phyloP scores from a whole-genome alignment of 2,329 filamentous ascomycete species.

The Fusarium neocosmosporiellum region DNA sequence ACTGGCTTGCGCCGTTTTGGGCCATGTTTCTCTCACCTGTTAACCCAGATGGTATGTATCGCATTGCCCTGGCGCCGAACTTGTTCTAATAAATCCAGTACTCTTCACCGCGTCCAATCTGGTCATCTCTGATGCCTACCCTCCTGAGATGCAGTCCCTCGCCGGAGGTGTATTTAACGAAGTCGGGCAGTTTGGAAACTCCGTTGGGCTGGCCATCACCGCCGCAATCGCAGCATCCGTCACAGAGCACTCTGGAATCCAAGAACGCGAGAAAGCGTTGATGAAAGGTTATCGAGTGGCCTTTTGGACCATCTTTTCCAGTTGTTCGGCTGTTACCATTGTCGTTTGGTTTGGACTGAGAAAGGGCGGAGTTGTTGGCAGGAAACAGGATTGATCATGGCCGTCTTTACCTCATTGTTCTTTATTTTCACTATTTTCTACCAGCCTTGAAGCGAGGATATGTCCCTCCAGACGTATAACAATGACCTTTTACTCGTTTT shows the following conservation, averaged over 20 bases:
- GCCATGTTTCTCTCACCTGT: slow-evolving; percentile 58
- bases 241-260: slow-evolving; percentile 51
- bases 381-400: slow-evolving; percentile 53
- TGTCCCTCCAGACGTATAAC: too few species aligned
- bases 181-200: slow-evolving; percentile 66
- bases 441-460: too few species aligned
- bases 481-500: too few species aligned
- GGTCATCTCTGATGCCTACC: slow-evolving; percentile 66
- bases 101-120: slow-evolving; percentile 67
- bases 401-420: too few species aligned
- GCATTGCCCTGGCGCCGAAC: neutral
- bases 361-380: slow-evolving; percentile 60
- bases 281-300: slow-evolving; percentile 64
- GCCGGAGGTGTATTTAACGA: slow-evolving; percentile 72
- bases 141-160: slow-evolving; percentile 64
- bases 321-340: slow-evolving; percentile 50
- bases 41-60: slow-evolving; percentile 52
- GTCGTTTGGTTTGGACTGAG: slow-evolving; percentile 53
- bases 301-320: slow-evolving; percentile 64
- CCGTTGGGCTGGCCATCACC: slow-evolving; percentile 62
- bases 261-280: slow-evolving; percentile 47
- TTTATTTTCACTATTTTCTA: too few species aligned
- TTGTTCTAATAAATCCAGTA: slow-evolving; percentile 42
- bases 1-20: slow-evolving; percentile 61
- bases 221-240: slow-evolving; percentile 60